Evolutionary conservation across 2,329 filamentous ascomycete species (phyloP), one percentile per base, ranked within the genome.

Genomic region (Epichloe gansuensis): DNA sequence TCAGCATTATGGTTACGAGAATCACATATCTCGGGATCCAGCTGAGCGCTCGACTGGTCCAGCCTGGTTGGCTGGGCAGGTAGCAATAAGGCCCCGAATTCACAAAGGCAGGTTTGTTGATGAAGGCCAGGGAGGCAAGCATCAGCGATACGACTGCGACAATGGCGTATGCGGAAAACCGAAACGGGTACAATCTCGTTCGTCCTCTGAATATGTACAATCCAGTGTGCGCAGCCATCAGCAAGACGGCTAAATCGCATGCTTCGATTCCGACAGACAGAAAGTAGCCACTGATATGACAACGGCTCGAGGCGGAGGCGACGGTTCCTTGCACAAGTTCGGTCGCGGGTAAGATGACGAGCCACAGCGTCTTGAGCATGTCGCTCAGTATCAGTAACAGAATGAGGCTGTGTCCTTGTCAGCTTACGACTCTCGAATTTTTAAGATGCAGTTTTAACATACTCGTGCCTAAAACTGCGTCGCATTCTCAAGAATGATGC

Each of bases 11-110:
- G 27, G 76, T 69, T 8, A 75, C 61, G 57, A 85, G 79, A 49
- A 89, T 81, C 38, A 86, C 57, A 56, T 89, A 89, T 48, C 86
- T 76, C 38, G 86, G 87, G 7, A 86, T 74, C 86, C 87, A 91
- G 53, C 78, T 77, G 2, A 90, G 70, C 0, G 77, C 80, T 15
- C 84, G 69, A 43, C 81, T 74, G 56, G 84, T 83, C 87, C 86
- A 90, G 54, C 75, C 74, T 0, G 84, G 82, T 3, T 77, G 72
- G 15, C 78, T 70, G 0, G 85, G 84, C 3, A 90, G 71, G 55
- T 83, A 84, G 64, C 87, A 91, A 59, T 82, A 85, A 21, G 81
- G 77, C 2, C 82, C 83, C 47, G 79, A 75, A 23, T 81, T 78
- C 44, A 77, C 68, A 60, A 84, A 89, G 2, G 74, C 80, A 1